Conservation (phyloP, 352 stramenopile genomes). For the Elongisporangium anandrum region DNA sequence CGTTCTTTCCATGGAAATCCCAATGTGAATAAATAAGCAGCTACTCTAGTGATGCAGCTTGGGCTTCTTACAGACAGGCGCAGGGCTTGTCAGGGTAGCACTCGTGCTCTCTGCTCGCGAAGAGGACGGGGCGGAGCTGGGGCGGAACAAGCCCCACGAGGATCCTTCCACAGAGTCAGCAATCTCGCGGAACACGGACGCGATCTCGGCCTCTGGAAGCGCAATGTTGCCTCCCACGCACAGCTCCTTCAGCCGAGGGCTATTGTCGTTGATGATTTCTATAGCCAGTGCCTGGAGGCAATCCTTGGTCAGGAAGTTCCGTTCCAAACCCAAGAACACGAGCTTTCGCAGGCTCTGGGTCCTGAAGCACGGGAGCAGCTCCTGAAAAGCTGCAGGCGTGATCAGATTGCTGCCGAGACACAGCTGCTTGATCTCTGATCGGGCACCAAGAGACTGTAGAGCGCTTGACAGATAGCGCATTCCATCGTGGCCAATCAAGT, state of each 20-base stretch:
- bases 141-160: slow-evolving; percentile 15
- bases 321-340: slow-evolving; percentile 16
- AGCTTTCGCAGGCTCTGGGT: slow-evolving; percentile 8
- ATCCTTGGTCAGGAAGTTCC: slow-evolving; percentile 19
- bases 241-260: slow-evolving; percentile 16
- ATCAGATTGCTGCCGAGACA: slow-evolving; percentile 23
- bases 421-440: slow-evolving; percentile 10
- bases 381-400: slow-evolving; percentile 5
- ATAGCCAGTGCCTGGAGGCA: slow-evolving; percentile 12
- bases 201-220: slow-evolving; percentile 6
- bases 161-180: slow-evolving; percentile 12
- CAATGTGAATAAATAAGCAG: background rate
- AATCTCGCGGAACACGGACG: slow-evolving; percentile 12
- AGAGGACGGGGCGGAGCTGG: background rate
- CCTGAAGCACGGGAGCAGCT: slow-evolving; percentile 7
- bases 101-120: background rate
- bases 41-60: background rate
- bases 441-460: background rate
- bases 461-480: slow-evolving; percentile 10
- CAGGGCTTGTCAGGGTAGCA: background rate
- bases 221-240: slow-evolving; percentile 19
- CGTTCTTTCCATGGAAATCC: background rate
- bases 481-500: slow-evolving; percentile 21
- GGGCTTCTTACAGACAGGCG: background rate
- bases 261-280: slow-evolving; percentile 7